Base-by-base conservation (phyloP, 1,139 yeast species). In the Pichia sp. region DNA sequence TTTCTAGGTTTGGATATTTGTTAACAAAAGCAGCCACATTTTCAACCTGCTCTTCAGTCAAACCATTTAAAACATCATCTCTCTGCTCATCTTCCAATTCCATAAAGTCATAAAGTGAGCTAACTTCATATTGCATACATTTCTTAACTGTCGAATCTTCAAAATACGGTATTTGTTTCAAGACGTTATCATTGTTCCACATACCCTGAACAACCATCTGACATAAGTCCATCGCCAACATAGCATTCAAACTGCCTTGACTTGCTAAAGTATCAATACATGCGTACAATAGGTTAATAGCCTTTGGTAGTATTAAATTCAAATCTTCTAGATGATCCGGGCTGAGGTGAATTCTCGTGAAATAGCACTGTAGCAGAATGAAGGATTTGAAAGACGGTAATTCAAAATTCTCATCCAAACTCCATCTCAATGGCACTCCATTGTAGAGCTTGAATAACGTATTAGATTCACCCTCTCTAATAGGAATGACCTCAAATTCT, bases 171-270 rank as follows among this genome's bases (percentile, higher is more conserved):
- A 92, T 69, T 62, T 94, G 98, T 54, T 75, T 78, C 58, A 94
- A 69, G 1, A 95, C 85, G 43, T 77, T 76, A 47, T 86, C 96
- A 29, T 78, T 71, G 53, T 80, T 85, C 95, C 96, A 88, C 29
- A 85, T 67, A 0, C 84, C 95, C 61, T 92, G 98, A 1, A 84
- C 79, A 9, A 87, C 66, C 95, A 88, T 85, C 58, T 92, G 98
- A 2, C 85, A 76, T 46, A 90, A 61, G 59, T 92, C 97, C 85
- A 92, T 86, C 0, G 88, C 94, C 44, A 75, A 73, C 52, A 87
- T 71, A 0, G 95, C 88, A 60, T 80, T 85, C 56, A 90, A 64
- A 52, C 72, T 70, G 0, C 97, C 97, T 48, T 86, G 90, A 52
- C 90, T 78, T 0, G 95, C 79, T 39, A 88, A 65, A 2, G 82